phyloP scores from a whole-genome alignment of 306 rosid species.

The Cercis canadensis region DNA sequence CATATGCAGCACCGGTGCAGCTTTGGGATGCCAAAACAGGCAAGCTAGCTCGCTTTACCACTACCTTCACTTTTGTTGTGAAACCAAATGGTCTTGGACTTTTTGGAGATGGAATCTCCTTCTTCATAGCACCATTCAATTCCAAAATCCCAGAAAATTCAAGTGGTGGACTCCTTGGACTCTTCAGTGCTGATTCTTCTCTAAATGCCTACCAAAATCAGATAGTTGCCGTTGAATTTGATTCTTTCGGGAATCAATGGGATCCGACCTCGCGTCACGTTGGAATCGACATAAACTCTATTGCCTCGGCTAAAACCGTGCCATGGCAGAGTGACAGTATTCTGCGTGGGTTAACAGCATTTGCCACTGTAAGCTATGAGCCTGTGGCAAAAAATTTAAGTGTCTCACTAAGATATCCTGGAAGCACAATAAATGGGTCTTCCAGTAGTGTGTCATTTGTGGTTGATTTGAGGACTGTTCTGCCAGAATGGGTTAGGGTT shows the following conservation, averaged over 20 bases:
- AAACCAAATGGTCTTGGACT: background rate
- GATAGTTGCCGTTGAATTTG: constrained; percentile 51
- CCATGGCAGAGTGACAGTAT: no score
- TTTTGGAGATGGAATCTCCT: constrained; percentile 44
- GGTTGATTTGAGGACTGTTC: constrained; percentile 45
- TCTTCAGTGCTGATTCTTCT: constrained; percentile 34
- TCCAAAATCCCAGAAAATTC: constrained; percentile 36
- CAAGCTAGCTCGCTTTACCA: constrained; percentile 8
- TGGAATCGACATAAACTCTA: constrained; percentile 49
- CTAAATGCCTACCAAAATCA: constrained; percentile 35
- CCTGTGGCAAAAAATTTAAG: constrained; percentile 23
- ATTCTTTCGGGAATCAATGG: constrained; percentile 41
- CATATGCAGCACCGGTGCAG: constrained; percentile 38
- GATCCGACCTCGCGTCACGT: constrained; percentile 39
- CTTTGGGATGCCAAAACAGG: constrained; percentile 47
- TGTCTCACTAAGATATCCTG: constrained; percentile 28
- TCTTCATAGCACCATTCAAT: constrained; percentile 40
- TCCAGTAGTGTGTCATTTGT: constrained; percentile 17
- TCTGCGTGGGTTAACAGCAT: background rate
- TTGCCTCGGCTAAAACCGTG: constrained; percentile 19
- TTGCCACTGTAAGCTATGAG: constrained; percentile 46
- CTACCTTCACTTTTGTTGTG: constrained; percentile 34
- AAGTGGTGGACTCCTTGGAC: constrained; percentile 48
- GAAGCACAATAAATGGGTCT: background rate
- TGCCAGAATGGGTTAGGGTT: constrained; percentile 58